Conservation (phyloP, 2,329 filamentous ascomycete species). For the Zopfia rhizophila region DNA sequence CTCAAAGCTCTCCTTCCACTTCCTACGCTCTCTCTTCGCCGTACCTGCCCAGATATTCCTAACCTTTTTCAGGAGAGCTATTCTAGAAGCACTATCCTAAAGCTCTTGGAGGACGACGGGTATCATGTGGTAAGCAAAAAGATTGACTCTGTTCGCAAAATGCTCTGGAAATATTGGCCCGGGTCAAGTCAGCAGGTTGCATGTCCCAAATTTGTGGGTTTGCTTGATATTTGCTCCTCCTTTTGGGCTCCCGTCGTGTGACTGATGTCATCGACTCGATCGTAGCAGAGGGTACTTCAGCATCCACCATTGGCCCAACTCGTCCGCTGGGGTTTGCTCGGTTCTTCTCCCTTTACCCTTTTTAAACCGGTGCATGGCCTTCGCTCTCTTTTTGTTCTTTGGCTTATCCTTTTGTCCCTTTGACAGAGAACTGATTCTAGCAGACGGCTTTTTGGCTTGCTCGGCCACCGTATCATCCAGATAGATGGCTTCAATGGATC, state of each 20-base stretch:
- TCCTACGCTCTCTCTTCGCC: conserved; percentile 14
- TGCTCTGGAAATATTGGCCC: conserved; percentile 5
- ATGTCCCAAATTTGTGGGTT: conserved; percentile 28
- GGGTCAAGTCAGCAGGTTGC: conserved; percentile 5
- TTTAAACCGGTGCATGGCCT: too few species aligned
- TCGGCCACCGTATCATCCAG: too few species aligned
- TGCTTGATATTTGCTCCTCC: background rate
- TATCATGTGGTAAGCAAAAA: conserved; percentile 39
- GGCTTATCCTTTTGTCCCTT: too few species aligned
- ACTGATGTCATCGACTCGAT: too few species aligned
- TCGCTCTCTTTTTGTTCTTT: too few species aligned
- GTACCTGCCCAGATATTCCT: conserved; percentile 19
- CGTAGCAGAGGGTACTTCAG: too few species aligned
- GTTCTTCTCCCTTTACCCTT: too few species aligned
- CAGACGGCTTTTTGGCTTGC: background rate
- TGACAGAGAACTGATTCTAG: too few species aligned
- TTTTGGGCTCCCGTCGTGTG: too few species aligned
- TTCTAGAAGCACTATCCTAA: conserved; percentile 17
- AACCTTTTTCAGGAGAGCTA: conserved; percentile 25
- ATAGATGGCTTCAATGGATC: too few species aligned
- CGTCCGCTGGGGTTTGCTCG: too few species aligned
- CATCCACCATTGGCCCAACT: too few species aligned
- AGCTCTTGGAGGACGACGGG: conserved; percentile 25
- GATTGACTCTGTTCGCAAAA: conserved; percentile 29
- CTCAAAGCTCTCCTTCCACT: conserved; percentile 30